Percentiles rank a stretch among this genome's conserved stretches.
Evolutionary conservation across 2,329 filamentous ascomycete species (phyloP).

Genomic region (Pseudonectria foliicola): DNA sequence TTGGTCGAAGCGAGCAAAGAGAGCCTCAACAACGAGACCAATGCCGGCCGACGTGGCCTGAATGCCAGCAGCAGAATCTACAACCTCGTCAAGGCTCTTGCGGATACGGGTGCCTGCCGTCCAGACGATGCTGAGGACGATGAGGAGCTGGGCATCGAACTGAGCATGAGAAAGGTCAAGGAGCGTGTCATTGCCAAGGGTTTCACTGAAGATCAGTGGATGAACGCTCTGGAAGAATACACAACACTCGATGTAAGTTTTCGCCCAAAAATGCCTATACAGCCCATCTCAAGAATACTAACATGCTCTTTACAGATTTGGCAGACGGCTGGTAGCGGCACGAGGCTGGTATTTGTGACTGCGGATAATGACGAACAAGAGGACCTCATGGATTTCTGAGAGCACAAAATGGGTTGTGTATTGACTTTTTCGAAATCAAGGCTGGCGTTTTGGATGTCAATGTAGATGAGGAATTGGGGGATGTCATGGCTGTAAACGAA

Average conservation of each 20-base stretch:
- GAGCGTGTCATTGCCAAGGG: slow-evolving; percentile 93
- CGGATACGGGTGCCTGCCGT: slow-evolving; percentile 78
- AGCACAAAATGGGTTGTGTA: slow-evolving; percentile 11
- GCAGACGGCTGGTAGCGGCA: slow-evolving; percentile 68
- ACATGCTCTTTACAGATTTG: slow-evolving; percentile 52
- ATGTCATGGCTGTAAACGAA: slow-evolving; percentile 9
- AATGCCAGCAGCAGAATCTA: slow-evolving; percentile 89
- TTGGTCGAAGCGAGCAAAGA: slow-evolving; percentile 92
- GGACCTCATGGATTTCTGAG: slow-evolving; percentile 39
- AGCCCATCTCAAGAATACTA: slow-evolving; percentile 24
- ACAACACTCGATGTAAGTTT: slow-evolving; percentile 76
- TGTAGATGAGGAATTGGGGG: slow-evolving; percentile 14
- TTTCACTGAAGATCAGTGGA: slow-evolving; percentile 91
- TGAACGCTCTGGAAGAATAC: slow-evolving; percentile 83
- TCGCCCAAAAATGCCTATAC: neutral
- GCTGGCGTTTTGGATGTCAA: slow-evolving; percentile 26
- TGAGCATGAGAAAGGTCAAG: slow-evolving; percentile 82
- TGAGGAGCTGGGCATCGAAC: slow-evolving; percentile 51
- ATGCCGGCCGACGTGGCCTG: slow-evolving; percentile 54
- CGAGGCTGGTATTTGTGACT: slow-evolving; percentile 64
- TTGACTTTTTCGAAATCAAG: slow-evolving; percentile 11
- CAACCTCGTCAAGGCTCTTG: slow-evolving; percentile 83
- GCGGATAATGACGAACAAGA: slow-evolving; percentile 42
- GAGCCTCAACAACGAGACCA: slow-evolving; percentile 68
- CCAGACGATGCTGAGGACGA: slow-evolving; percentile 58